These are phyloP conservation scores for Oenanthe javanica DNA, from an alignment of 140 eudicot species.

Conservation along the genomic window DNA sequence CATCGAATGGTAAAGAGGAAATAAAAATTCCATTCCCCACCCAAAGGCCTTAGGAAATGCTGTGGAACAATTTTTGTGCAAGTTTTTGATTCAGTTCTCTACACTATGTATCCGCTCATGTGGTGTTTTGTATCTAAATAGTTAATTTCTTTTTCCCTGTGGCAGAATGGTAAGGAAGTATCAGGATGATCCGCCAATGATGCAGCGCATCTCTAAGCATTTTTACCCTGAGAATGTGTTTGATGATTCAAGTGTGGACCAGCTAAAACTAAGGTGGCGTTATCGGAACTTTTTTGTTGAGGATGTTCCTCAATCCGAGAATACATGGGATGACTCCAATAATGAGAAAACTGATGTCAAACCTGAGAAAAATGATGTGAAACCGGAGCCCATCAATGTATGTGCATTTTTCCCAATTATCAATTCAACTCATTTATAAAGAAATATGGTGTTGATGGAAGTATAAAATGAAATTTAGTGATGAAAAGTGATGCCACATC, in stretches of 20 bases:
- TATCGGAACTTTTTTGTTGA: slow-evolving; percentile 42
- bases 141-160: background rate
- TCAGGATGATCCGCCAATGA: slow-evolving; percentile 37
- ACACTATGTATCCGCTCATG: background rate
- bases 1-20: too few relatives aligned
- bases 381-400: slow-evolving; percentile 26
- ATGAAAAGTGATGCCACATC: background rate
- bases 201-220: slow-evolving; percentile 48
- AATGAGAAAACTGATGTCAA: slow-evolving; percentile 28
- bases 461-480: background rate
- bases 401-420: slow-evolving; percentile 8
- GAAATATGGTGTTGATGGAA: background rate
- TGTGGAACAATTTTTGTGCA: background rate
- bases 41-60: too few relatives aligned
- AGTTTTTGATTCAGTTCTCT: background rate
- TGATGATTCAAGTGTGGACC: slow-evolving; percentile 51
- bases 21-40: too few relatives aligned
- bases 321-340: slow-evolving; percentile 15
- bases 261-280: slow-evolving; percentile 62
- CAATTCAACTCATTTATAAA: background rate
- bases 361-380: slow-evolving; percentile 11
- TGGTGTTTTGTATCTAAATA: background rate
- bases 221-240: slow-evolving; percentile 71
- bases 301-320: slow-evolving; percentile 22
- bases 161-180: slow-evolving; percentile 61